These are phyloP conservation scores for Diaporthe australafricana DNA, from an alignment of 2,329 filamentous ascomycete species.

Conservation along the genomic window DNA sequence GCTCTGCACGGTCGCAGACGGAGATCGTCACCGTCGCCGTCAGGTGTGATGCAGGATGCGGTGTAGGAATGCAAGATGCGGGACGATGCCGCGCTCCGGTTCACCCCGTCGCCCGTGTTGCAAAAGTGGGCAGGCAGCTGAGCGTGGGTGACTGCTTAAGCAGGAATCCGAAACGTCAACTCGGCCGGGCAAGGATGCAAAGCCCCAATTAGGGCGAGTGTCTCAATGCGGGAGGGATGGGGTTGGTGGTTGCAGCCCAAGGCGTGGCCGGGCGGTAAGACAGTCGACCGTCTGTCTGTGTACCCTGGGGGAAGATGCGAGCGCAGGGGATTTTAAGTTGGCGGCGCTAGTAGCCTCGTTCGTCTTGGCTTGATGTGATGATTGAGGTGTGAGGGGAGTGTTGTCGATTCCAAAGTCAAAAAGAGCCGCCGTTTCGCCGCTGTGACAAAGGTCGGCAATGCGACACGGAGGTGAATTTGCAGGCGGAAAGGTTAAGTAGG, in stretches of 20 bases:
- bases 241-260: slow-evolving; percentile 28
- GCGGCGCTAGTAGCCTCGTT: not conserved
- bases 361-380: not conserved
- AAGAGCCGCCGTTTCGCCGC: slow-evolving; percentile 23
- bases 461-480: slow-evolving; percentile 6
- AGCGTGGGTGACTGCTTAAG: slow-evolving; percentile 7
- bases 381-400: not conserved
- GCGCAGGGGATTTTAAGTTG: slow-evolving; percentile 10
- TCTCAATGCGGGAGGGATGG: slow-evolving; percentile 31
- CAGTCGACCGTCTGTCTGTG: slow-evolving; percentile 13
- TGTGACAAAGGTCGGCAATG: slow-evolving; percentile 28
- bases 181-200: slow-evolving; percentile 27
- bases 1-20: slow-evolving; percentile 25
- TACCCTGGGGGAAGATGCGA: not conserved
- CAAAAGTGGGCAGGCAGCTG: slow-evolving; percentile 27
- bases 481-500: slow-evolving; percentile 14
- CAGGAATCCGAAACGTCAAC: slow-evolving; percentile 35
- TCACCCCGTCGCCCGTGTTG: slow-evolving; percentile 29
- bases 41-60: slow-evolving; percentile 15
- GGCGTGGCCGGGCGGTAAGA: slow-evolving; percentile 24
- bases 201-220: slow-evolving; percentile 12
- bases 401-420: slow-evolving; percentile 11
- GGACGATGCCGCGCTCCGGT: slow-evolving; percentile 1
- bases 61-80: slow-evolving; percentile 3
- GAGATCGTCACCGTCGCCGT: slow-evolving; percentile 28